Conservation (phyloP, 2,329 filamentous ascomycete species). For the Pseudodiploospora longispora region DNA sequence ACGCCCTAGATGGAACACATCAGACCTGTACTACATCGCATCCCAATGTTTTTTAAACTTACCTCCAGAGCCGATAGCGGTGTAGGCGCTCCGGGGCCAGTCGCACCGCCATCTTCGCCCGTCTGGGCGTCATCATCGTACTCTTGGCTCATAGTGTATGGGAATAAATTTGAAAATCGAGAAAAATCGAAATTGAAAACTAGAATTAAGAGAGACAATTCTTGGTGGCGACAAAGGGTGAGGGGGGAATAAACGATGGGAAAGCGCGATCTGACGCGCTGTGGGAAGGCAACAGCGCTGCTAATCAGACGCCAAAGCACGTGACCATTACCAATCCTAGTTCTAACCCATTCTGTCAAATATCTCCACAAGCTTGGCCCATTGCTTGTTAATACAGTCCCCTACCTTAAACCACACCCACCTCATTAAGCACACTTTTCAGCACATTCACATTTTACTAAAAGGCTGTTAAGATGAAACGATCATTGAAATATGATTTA, state of each 20-base stretch:
- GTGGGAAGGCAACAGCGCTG: slow-evolving; percentile 17
- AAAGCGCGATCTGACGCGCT: slow-evolving; percentile 28
- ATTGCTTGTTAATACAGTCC: too few species aligned
- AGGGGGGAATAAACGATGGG: slow-evolving; percentile 8
- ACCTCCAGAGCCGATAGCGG: slow-evolving; percentile 82
- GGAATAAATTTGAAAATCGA: slow-evolving; percentile 3
- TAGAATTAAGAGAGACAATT: not conserved
- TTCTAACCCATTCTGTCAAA: too few species aligned
- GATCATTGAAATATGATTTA: too few species aligned
- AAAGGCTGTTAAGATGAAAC: too few species aligned
- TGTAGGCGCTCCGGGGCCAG: slow-evolving; percentile 87
- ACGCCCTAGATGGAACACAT: slow-evolving; percentile 53
- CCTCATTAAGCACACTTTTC: too few species aligned
- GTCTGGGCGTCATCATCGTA: slow-evolving; percentile 56
- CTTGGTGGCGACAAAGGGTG: not conserved
- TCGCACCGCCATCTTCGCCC: slow-evolving; percentile 62
- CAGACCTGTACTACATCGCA: not conserved
- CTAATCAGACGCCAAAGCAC: slow-evolving; percentile 29
- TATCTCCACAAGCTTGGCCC: too few species aligned
- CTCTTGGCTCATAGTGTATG: slow-evolving; percentile 36
- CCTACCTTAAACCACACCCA: too few species aligned
- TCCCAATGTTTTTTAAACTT: slow-evolving; percentile 19
- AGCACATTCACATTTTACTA: too few species aligned
- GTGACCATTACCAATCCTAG: slow-evolving; percentile 14
- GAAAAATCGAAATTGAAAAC: not conserved